Evolutionary conservation across 164 flowering plant species (phyloP), one percentile per base, ranked within the genome.

Genomic region (Dillenia suffruticosa): DNA sequence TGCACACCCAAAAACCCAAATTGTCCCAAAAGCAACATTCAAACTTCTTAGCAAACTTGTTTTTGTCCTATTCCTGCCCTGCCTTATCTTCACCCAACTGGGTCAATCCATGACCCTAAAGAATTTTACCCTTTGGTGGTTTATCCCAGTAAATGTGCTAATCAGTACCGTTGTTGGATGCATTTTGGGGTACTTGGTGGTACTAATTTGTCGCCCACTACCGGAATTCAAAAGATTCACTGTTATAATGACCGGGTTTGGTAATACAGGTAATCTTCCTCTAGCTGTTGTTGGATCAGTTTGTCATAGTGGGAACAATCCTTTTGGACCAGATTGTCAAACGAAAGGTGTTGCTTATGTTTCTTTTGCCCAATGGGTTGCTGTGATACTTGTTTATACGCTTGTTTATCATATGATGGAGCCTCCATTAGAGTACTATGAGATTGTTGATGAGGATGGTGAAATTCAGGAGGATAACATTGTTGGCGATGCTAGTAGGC

Each of bases 401-500:
- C 75, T 89, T 56, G 92, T 94, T 51, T 94, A 90, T 65, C 98
- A 91, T 72, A 94, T 94, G 93, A 90, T 94, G 96, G 96, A 90
- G 74, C 98, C 98, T 5, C 92, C 97, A 8, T 8, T 94, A 78
- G 84, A 83, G 65, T 87, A 71, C 58, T 84, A 86, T 62, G 97
- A 87, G 63, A 62, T 83, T 54, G 82, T 84, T 44, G 82, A 73
- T 2, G 84, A 71, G 56, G 79, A 65, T 12, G 24, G 68, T 17
- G 86, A 78, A 66, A 78, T 75, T 45, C 75, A 70, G 68, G 87
- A 84, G 62, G 57, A 63, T 15, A 14, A 8, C 0, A 45, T 59
- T 0, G 52, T 5, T 46, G 65, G 52, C 52, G 78, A 84, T 63
- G 40, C 71, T 1, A 88, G 92, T 67, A 74, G 78, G 72, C 88